Evolutionary conservation across 1,284 basidiomycete genomes (phyloP), one percentile per base, ranked within the genome.

Genomic region (Malassezia equina): DNA sequence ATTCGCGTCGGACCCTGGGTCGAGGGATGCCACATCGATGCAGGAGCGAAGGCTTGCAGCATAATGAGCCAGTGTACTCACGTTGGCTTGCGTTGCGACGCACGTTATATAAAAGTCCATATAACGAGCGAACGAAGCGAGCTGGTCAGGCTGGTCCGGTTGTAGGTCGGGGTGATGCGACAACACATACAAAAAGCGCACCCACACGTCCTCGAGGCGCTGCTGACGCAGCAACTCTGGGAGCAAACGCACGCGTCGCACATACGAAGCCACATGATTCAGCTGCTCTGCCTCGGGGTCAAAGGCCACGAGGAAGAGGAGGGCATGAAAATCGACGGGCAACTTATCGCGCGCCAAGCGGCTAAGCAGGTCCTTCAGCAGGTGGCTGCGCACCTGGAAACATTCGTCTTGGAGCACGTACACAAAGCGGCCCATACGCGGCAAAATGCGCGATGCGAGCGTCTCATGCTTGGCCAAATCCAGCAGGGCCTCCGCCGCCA

Each of bases 131-230:
- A 67, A 64, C 28, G 56, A 33, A 9, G 34, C 80, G 48, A 69
- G 86, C 84, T 84, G 86, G 4, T 84, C 82, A 62, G 86, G 82
- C 59, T 86, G 85, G 41, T 82, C 78, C 25, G 89, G 73, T 28
- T 81, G 51, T 67, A 90, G 90, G 75, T 98, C 93, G 1, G 93
- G 91, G 75, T 98, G 93, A 71, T 94, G 90, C 0, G 90, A 86
- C 2, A 98, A 79, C 0, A 93, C 75, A 68, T 91, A 86, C 5
- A 98, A 78, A 13, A 96, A 77, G 4, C 90, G 84, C 28, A 90
- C 82, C 64, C 96, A 86, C 1, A 85, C 82, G 55, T 85, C 77
- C 70, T 96, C 93, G 53, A 93, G 47, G 4, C 50, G 29, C 55
- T 63, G 58, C n/a, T 65, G 41, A 21, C 65, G 32, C 25, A 54